These are phyloP conservation scores for Trichosanthes truncata DNA, from an alignment of 306 rosid species.

Conservation along the genomic window DNA sequence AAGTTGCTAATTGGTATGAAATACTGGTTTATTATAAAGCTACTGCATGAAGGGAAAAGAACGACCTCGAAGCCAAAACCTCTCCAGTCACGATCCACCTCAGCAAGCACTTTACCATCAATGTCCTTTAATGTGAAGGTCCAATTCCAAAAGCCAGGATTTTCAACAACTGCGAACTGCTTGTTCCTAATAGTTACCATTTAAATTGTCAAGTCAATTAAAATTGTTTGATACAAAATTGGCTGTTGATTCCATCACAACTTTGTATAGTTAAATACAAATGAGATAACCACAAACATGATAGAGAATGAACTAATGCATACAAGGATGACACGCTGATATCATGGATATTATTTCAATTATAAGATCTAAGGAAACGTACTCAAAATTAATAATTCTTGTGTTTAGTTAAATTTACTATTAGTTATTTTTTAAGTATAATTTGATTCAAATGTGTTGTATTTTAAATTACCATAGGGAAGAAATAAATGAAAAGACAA, in stretches of 20 bases:
- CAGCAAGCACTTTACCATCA: slow-evolving; percentile 70
- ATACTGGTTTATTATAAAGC: background rate
- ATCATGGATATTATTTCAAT: background rate
- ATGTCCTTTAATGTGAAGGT: slow-evolving; percentile 82
- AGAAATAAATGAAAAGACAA: background rate
- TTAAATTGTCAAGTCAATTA: slow-evolving; percentile 5
- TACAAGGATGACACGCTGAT: background rate
- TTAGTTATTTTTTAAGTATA: background rate
- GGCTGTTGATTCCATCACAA: background rate
- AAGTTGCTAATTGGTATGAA: background rate
- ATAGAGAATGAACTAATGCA: background rate
- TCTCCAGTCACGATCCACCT: slow-evolving; percentile 96
- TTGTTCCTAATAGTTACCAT: slow-evolving; percentile 39
- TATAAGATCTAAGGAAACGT: background rate
- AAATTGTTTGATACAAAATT: background rate
- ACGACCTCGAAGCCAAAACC: slow-evolving; percentile 97
- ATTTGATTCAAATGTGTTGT: background rate
- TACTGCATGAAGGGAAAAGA: slow-evolving; percentile 12
- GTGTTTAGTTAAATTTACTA: background rate
- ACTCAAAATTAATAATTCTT: background rate
- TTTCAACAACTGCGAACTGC: slow-evolving; percentile 92
- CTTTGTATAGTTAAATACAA: background rate
- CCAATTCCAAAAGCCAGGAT: slow-evolving; percentile 98
- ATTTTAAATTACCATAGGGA: background rate
- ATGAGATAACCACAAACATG: background rate